phyloP scores from a whole-genome alignment of 176 grass and related monocot species.

The Secale cereale region DNA sequence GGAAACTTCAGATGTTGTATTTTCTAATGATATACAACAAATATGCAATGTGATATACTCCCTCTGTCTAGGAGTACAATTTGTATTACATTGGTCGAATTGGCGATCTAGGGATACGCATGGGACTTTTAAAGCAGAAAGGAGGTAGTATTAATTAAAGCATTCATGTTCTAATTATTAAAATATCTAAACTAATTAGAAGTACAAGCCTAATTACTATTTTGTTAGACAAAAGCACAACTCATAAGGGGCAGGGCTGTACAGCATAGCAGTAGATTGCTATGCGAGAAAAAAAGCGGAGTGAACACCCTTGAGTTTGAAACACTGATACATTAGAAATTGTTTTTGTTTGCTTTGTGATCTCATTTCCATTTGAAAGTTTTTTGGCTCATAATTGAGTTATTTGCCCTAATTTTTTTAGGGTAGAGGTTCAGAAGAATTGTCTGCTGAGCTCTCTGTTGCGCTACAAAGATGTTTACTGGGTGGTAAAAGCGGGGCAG shows the following conservation, averaged over 20 bases:
- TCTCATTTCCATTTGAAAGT: neutral
- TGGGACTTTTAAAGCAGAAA: too few species aligned
- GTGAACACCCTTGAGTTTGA: neutral
- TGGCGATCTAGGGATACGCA: too few species aligned
- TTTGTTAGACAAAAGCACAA: neutral
- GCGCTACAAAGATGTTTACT: conserved; percentile 84
- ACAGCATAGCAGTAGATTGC: neutral
- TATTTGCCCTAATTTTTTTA: conserved; percentile 29
- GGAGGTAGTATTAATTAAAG: neutral
- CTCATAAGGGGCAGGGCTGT: neutral
- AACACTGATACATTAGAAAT: neutral
- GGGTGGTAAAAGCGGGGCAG: conserved; percentile 86
- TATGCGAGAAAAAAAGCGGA: neutral
- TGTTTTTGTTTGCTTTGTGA: neutral
- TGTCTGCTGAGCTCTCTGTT: conserved; percentile 71
- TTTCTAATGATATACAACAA: too few species aligned
- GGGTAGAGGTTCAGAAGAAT: conserved; percentile 90
- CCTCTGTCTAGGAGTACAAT: too few species aligned
- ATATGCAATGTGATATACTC: too few species aligned
- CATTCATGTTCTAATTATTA: neutral
- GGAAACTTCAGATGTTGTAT: too few species aligned
- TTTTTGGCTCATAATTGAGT: conserved; percentile 15
- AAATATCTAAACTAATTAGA: neutral
- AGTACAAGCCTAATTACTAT: neutral
- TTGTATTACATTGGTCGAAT: too few species aligned